Percentiles rank a stretch among this genome's conserved stretches.
Conservation (phyloP, 371 early-diverging fungal genomes). For the Lichtheimia corymbifera region DNA sequence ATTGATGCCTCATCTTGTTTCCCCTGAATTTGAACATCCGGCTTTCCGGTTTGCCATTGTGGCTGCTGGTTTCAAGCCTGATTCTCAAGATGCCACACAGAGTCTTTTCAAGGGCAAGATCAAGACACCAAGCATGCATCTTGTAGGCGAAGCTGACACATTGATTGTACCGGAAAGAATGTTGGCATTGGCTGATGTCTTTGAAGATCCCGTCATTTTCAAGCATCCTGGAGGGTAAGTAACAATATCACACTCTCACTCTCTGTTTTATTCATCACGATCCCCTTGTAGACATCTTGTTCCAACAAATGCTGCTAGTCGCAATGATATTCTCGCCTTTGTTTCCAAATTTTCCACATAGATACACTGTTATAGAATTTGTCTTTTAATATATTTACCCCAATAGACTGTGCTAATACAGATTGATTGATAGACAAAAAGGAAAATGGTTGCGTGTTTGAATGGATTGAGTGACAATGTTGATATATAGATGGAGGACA, state of each 20-base stretch:
- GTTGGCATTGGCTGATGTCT: conserved; percentile 39
- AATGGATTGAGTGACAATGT: background rate
- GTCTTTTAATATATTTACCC: too few species aligned
- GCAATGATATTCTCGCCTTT: conserved; percentile 60
- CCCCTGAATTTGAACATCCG: conserved; percentile 37
- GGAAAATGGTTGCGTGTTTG: background rate
- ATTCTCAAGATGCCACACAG: conserved; percentile 32
- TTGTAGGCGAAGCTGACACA: conserved; percentile 65
- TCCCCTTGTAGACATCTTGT: conserved; percentile 54
- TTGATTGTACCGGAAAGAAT: conserved; percentile 52
- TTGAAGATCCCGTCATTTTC: conserved; percentile 33
- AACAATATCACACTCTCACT: background rate
- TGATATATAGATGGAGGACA: background rate
- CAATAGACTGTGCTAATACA: too few species aligned
- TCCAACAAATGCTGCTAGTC: conserved; percentile 65
- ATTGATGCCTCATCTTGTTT: conserved; percentile 25
- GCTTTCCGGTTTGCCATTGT: conserved; percentile 64
- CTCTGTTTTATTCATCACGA: conserved; percentile 1
- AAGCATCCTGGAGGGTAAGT: conserved; percentile 58
- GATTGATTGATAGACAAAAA: too few species aligned
- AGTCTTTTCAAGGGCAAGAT: conserved; percentile 42
- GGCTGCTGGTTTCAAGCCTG: conserved; percentile 61
- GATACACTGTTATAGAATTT: too few species aligned
- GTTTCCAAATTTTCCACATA: conserved; percentile 43
- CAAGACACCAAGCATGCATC: conserved; percentile 62